phyloP scores from a whole-genome alignment of 805 yeast genomes.

The Pachysolen tannophilus region DNA sequence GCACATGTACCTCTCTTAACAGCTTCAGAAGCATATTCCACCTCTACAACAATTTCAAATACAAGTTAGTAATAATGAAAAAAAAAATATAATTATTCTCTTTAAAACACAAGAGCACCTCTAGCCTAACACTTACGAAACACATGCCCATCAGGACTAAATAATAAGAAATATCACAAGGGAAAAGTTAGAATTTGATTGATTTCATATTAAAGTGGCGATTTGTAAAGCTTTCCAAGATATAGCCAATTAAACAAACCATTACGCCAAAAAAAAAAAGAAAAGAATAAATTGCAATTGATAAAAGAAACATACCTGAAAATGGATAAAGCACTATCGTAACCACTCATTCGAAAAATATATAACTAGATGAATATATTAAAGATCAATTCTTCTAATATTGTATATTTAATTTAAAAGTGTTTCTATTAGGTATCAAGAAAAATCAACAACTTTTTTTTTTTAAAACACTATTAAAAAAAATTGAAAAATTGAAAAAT shows the following conservation, averaged over 20 bases:
- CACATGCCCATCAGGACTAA: constrained; percentile 97
- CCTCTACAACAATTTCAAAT: constrained; percentile 39
- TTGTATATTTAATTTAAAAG: no score
- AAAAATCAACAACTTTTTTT: no score
- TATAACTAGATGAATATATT: no score
- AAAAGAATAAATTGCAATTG: background rate
- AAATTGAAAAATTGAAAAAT: no score
- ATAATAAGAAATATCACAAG: constrained; percentile 1
- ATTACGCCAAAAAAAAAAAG: background rate
- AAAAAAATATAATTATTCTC: constrained; percentile 3
- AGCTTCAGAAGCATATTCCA: constrained; percentile 95
- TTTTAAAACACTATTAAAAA: no score
- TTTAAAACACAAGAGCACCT: background rate
- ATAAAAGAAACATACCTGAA: constrained; percentile 63
- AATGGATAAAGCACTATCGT: constrained; percentile 97
- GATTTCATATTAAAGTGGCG: background rate
- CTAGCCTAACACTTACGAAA: constrained; percentile 53
- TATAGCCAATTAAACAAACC: background rate
- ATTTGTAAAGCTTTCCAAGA: no score
- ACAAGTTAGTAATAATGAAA: constrained; percentile 6
- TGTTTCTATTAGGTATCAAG: no score
- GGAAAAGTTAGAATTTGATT: background rate
- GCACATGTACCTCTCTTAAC: constrained; percentile 98
- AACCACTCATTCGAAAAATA: constrained; percentile 99
- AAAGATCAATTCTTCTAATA: no score